Percentiles rank a stretch among this genome's conserved stretches.
phyloP scores from a whole-genome alignment of 2,329 filamentous ascomycete species.

The Lasiodiplodia sp. region DNA sequence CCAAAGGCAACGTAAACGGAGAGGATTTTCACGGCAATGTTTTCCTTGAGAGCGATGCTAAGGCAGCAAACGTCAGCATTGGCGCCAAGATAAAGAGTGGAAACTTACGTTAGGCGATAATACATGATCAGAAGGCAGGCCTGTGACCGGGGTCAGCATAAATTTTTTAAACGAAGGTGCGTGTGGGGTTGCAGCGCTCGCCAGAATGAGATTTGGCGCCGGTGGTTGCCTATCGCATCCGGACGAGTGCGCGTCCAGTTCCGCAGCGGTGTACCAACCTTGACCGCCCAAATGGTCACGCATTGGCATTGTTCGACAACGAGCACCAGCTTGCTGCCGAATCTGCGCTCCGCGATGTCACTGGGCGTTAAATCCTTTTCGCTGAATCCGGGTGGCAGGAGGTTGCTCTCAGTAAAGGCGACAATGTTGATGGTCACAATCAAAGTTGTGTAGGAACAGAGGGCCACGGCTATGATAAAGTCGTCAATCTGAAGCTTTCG shows the following conservation, averaged over 20 bases:
- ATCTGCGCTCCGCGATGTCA: slow-evolving; percentile 47
- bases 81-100: slow-evolving; percentile 4
- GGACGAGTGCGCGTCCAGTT: background rate
- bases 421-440: slow-evolving; percentile 58
- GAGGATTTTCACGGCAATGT: slow-evolving; percentile 44
- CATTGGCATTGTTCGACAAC: slow-evolving; percentile 50
- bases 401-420: slow-evolving; percentile 50
- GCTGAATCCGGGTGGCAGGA: slow-evolving; percentile 56
- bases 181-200: background rate
- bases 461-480: slow-evolving; percentile 62
- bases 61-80: background rate
- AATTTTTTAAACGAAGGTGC: slow-evolving; percentile 34
- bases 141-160: slow-evolving; percentile 4
- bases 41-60: slow-evolving; percentile 41
- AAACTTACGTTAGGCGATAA: slow-evolving; percentile 43
- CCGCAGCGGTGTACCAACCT: slow-evolving; percentile 5
- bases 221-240: background rate
- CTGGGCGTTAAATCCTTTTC: slow-evolving; percentile 46
- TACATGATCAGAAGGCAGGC: slow-evolving; percentile 49
- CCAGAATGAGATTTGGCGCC: background rate
- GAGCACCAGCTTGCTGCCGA: slow-evolving; percentile 49
- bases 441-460: slow-evolving; percentile 57
- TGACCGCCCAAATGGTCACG: slow-evolving; percentile 46
- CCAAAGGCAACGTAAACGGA: slow-evolving; percentile 43
- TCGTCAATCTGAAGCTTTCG: slow-evolving; percentile 63